phyloP scores from a whole-genome alignment of 306 rosid species.

The Lathyrus tuberosus region DNA sequence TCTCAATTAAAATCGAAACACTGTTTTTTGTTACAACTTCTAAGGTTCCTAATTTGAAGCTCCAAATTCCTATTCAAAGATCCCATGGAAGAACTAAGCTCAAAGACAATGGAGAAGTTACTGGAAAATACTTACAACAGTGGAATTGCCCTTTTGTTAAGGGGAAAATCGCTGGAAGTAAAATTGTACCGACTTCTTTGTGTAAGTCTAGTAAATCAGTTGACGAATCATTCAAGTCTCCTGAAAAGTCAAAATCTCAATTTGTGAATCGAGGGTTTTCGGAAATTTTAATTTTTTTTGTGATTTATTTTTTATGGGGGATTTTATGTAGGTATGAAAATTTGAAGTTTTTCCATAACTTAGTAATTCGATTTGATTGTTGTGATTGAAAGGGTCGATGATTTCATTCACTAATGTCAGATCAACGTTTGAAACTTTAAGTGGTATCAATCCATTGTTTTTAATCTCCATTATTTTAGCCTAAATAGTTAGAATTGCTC shows the following conservation, averaged over 20 bases:
- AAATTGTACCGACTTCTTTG: conserved; percentile 38
- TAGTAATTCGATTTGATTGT: conserved; percentile 61
- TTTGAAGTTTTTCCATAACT: conserved; percentile 58
- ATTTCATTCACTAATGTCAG: conserved; percentile 51
- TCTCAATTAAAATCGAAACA: no score
- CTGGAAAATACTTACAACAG: no score
- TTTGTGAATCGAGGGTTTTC: not conserved
- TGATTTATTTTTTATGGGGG: no score
- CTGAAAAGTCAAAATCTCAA: conserved; percentile 49
- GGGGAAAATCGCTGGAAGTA: conserved; percentile 46
- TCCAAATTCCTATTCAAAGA: no score
- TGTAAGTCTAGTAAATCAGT: conserved; percentile 19
- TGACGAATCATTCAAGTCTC: conserved; percentile 39
- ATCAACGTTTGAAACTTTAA: conserved; percentile 55
- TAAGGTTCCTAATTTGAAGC: no score
- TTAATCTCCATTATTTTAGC: no score
- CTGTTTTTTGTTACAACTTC: no score
- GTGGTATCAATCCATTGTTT: conserved; percentile 37
- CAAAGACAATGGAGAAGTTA: no score
- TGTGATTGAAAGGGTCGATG: conserved; percentile 47
- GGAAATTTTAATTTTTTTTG: no score
- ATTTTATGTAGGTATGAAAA: conserved; percentile 53
- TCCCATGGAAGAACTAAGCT: no score
- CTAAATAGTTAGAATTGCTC: no score
- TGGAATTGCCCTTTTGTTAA: not conserved